A percentile compares a stretch with the other conserved stretches of the same genome.
phyloP scores from a whole-genome alignment of 345 rosid genomes.

The Garcia nutans region DNA sequence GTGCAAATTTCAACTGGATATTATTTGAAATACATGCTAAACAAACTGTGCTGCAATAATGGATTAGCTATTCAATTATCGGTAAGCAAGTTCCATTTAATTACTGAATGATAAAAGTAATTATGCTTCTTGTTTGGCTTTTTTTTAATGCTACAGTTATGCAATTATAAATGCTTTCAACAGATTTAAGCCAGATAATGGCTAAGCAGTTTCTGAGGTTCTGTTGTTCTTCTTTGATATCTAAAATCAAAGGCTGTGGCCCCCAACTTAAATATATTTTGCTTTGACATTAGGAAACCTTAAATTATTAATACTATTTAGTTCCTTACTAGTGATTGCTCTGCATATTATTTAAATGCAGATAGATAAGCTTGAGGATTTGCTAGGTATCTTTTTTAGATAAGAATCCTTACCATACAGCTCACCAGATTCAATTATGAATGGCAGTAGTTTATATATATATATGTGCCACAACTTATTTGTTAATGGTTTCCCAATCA shows the following conservation, averaged over 20 bases:
- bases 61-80: no score
- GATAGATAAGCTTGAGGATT: background rate
- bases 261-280: background rate
- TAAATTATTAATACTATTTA: background rate
- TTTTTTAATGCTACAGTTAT: no score
- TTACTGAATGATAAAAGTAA: no score
- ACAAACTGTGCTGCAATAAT: no score
- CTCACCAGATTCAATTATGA: background rate
- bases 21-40: no score
- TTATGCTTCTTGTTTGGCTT: no score
- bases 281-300: background rate
- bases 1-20: no score
- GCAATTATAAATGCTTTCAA: no score
- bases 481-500: background rate
- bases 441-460: background rate
- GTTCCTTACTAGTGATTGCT: background rate
- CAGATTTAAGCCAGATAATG: background rate
- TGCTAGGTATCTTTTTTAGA: background rate
- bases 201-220: background rate
- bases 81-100: no score
- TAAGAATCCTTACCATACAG: background rate
- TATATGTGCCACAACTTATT: background rate
- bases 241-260: background rate
- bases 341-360: background rate
- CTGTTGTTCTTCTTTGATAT: background rate